Percentiles rank a stretch among this genome's conserved stretches.
Evolutionary conservation across 2,329 filamentous ascomycete genomes (phyloP).

Genomic region (Claviceps sp.): DNA sequence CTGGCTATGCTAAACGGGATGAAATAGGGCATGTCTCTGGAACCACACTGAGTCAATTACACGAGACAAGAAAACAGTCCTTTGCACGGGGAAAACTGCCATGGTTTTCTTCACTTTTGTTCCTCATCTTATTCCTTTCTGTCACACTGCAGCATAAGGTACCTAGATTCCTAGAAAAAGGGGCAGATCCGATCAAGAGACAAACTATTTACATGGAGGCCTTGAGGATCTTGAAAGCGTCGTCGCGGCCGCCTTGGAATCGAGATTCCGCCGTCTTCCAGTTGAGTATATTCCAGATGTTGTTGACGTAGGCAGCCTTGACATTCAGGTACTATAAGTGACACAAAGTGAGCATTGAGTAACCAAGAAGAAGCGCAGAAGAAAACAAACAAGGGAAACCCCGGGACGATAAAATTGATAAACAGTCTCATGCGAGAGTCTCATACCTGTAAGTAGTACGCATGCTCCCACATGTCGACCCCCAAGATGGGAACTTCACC

Average conservation of each 20-base stretch:
- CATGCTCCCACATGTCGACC: slow-evolving; percentile 89
- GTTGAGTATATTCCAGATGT: slow-evolving; percentile 68
- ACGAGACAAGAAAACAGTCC: neutral
- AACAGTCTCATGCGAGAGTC: neutral
- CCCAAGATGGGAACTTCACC: slow-evolving; percentile 59
- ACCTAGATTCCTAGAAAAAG: too few relatives aligned
- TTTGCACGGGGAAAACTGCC: neutral
- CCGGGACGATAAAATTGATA: neutral
- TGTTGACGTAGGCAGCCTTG: slow-evolving; percentile 61
- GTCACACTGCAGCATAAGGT: too few relatives aligned
- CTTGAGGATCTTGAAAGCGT: slow-evolving; percentile 31
- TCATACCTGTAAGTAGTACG: slow-evolving; percentile 67
- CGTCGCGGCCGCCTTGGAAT: slow-evolving; percentile 35
- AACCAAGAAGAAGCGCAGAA: neutral
- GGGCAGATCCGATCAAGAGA: neutral
- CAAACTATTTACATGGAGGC: slow-evolving; percentile 22
- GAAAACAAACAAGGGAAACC: neutral
- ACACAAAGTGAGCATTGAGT: slow-evolving; percentile 6
- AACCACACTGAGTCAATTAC: neutral
- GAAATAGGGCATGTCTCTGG: neutral
- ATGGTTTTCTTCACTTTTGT: too few relatives aligned
- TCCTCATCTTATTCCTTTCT: too few relatives aligned
- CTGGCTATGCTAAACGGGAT: slow-evolving; percentile 3
- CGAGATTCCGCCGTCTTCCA: slow-evolving; percentile 58
- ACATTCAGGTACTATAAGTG: slow-evolving; percentile 56